These are phyloP conservation scores for Ustilago hordei DNA, from an alignment of 1,284 basidiomycete species.

Conservation along the genomic window DNA sequence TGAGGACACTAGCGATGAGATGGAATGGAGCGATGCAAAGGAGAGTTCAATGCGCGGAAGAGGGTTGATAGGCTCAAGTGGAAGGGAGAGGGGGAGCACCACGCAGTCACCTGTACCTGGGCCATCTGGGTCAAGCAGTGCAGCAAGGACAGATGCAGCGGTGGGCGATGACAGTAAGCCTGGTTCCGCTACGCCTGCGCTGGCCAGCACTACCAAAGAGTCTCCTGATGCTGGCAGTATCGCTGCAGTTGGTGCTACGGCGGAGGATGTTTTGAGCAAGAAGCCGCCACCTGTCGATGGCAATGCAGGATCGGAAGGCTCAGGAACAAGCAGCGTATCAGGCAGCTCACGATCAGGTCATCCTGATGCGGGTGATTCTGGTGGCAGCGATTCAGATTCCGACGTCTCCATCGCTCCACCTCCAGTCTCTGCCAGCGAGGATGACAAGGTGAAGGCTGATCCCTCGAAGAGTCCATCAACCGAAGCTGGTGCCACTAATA, in stretches of 20 bases:
- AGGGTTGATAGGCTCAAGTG: conserved; percentile 15
- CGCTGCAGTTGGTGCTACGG: not conserved
- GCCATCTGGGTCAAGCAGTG: not conserved
- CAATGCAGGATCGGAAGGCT: conserved; percentile 19
- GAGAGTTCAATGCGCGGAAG: conserved; percentile 32
- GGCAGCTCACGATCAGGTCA: conserved; percentile 31
- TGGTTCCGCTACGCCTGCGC: conserved; percentile 11
- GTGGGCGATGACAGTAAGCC: conserved; percentile 3
- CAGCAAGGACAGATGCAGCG: not conserved
- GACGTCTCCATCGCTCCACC: conserved; percentile 19
- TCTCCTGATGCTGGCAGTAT: not conserved
- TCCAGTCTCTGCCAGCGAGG: not conserved
- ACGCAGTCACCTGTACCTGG: conserved; percentile 25
- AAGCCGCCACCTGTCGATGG: not conserved
- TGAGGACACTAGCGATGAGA: conserved; percentile 57
- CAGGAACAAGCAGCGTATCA: conserved; percentile 34
- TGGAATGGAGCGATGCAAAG: conserved; percentile 58
- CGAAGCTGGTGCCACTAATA: not conserved
- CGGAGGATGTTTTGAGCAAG: not conserved
- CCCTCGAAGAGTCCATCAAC: not conserved
- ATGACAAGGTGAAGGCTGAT: not conserved
- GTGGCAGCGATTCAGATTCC: conserved; percentile 34
- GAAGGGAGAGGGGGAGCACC: conserved; percentile 15
- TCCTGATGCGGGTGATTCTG: conserved; percentile 26
- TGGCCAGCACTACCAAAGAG: not conserved